A percentile compares a stretch with the other conserved stretches of the same genome.
Conservation (phyloP, 2,329 filamentous ascomycete genomes). For the Fusarium sambucinum region DNA sequence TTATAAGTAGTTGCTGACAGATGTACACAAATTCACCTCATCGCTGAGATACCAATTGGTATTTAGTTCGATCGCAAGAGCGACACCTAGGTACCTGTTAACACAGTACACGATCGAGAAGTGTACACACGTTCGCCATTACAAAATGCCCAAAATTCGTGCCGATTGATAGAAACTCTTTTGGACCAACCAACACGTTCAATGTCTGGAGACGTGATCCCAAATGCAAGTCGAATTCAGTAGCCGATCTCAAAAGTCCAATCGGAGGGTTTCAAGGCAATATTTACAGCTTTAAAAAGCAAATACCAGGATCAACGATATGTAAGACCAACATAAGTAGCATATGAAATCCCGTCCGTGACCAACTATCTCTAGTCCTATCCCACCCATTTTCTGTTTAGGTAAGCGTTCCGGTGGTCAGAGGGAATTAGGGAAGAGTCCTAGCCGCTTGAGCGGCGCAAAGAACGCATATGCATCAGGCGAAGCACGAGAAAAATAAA, state of each 20-base stretch:
- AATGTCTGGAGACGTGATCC: constrained; percentile 27
- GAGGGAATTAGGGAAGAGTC: not conserved
- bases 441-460: not conserved
- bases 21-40: not conserved
- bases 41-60: not conserved
- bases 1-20: not conserved
- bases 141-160: constrained; percentile 27
- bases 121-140: not conserved
- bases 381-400: constrained; percentile 2
- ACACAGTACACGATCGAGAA: not conserved
- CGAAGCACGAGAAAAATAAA: constrained; percentile 24
- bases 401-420: not conserved
- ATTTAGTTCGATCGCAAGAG: not conserved
- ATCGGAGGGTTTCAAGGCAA: not conserved
- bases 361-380: constrained; percentile 4
- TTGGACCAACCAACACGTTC: constrained; percentile 8
- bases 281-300: not conserved
- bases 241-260: not conserved
- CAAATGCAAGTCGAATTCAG: not conserved
- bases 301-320: not conserved
- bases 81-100: not conserved
- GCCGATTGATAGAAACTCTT: constrained; percentile 22
- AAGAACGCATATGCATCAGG: constrained; percentile 16
- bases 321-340: not conserved
- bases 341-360: constrained; percentile 18